Conservation (phyloP, 2,329 filamentous ascomycete species). For the Pseudogymnoascus sp. region DNA sequence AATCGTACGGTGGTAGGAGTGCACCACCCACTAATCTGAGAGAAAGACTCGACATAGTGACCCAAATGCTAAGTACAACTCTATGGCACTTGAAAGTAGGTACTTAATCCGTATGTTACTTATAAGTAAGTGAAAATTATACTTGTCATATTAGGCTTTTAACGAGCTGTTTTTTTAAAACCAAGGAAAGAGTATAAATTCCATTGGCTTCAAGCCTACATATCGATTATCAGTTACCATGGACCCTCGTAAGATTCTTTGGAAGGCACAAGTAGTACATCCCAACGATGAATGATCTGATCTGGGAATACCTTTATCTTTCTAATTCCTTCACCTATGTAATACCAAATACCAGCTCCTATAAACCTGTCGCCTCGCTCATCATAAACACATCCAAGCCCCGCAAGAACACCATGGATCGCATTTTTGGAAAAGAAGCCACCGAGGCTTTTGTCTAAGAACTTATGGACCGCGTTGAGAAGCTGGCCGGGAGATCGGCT, state of each 20-base stretch:
- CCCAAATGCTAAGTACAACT: neutral
- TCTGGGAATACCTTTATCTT: neutral
- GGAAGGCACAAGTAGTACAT: neutral
- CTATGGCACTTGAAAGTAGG: too few species aligned
- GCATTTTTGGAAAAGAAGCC: neutral
- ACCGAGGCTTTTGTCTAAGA: neutral
- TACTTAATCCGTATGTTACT: too few species aligned
- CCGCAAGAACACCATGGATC: neutral
- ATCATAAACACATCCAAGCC: neutral
- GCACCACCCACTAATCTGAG: neutral
- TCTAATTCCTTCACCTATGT: neutral
- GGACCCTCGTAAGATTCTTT: neutral
- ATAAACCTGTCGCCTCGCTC: neutral
- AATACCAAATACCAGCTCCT: neutral
- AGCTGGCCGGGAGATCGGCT: neutral
- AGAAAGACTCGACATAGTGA: neutral
- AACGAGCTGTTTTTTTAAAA: neutral
- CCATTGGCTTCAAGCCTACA: neutral
- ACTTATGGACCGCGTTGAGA: neutral
- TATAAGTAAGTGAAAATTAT: too few species aligned
- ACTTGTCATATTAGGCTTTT: too few species aligned
- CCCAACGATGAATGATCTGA: neutral
- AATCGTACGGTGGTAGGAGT: neutral
- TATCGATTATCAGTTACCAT: neutral
- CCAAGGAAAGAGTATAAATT: neutral